Conservation (phyloP, 331 rosid genomes). For the Malus hybrid region DNA sequence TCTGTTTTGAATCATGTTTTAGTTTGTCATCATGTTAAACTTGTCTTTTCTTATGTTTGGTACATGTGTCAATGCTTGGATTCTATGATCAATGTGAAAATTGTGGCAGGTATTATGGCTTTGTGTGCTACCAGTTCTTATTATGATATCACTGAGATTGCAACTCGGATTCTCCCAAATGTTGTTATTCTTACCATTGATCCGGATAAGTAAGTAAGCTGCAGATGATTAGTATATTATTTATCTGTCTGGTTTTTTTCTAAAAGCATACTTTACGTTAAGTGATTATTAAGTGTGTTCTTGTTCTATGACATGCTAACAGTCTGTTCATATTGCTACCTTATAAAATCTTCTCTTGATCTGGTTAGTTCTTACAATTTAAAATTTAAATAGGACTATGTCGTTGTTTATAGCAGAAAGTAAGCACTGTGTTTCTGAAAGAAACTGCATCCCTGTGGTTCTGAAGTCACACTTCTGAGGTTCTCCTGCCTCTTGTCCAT, state of each 20-base stretch:
- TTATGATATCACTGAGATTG: constrained; percentile 75
- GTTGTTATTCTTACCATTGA: constrained; percentile 76
- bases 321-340: neutral
- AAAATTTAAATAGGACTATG: too few relatives aligned
- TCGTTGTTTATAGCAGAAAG: too few relatives aligned
- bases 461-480: neutral
- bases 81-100: neutral
- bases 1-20: neutral
- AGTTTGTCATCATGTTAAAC: neutral
- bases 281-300: neutral
- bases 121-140: constrained; percentile 84
- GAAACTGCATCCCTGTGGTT: neutral
- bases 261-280: neutral
- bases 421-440: too few relatives aligned
- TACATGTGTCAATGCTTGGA: neutral
- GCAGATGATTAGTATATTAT: neutral
- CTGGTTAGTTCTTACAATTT: neutral
- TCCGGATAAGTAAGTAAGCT: constrained; percentile 59
- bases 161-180: constrained; percentile 88
- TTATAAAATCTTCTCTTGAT: neutral
- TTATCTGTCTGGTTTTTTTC: neutral
- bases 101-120: constrained; percentile 78
- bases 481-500: too few relatives aligned
- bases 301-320: neutral
- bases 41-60: constrained; percentile 6